These are phyloP conservation scores for Entamoeba dispar DNA, from an alignment of 208 protist species.

Conservation along the genomic window DNA sequence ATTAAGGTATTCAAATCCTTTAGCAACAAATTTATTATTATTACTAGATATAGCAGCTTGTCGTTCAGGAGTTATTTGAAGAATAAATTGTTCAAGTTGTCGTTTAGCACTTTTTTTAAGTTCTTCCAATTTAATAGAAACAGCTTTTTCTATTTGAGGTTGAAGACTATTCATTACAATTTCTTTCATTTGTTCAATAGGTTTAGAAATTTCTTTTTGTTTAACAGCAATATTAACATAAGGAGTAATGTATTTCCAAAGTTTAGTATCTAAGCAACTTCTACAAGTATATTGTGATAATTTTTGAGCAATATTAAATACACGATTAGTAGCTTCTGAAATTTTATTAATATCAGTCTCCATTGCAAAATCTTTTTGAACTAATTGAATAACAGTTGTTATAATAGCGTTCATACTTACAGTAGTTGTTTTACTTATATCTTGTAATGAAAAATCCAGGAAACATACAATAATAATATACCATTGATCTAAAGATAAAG, in stretches of 20 bases:
- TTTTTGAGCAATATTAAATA: neutral
- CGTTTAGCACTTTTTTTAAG: neutral
- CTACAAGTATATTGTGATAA: neutral
- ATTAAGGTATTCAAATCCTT: neutral
- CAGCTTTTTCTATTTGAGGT: neutral
- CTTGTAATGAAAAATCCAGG: neutral
- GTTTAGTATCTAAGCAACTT: neutral
- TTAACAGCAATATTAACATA: neutral
- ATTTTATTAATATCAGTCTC: neutral
- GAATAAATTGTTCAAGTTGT: neutral
- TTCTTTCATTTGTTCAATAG: neutral
- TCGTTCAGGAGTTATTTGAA: neutral
- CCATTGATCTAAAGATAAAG: neutral
- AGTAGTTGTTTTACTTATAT: neutral
- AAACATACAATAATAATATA: neutral
- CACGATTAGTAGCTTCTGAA: neutral
- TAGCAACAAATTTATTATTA: neutral
- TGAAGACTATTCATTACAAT: neutral
- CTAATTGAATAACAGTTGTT: neutral
- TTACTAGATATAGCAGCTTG: neutral
- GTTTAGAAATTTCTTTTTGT: neutral
- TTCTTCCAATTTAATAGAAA: neutral
- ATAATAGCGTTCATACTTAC: neutral
- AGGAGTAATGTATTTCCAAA: neutral
- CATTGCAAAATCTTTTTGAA: neutral